These are phyloP conservation scores for Lyophyllum decastes DNA, from an alignment of 768 basidiomycete species.

Conservation along the genomic window DNA sequence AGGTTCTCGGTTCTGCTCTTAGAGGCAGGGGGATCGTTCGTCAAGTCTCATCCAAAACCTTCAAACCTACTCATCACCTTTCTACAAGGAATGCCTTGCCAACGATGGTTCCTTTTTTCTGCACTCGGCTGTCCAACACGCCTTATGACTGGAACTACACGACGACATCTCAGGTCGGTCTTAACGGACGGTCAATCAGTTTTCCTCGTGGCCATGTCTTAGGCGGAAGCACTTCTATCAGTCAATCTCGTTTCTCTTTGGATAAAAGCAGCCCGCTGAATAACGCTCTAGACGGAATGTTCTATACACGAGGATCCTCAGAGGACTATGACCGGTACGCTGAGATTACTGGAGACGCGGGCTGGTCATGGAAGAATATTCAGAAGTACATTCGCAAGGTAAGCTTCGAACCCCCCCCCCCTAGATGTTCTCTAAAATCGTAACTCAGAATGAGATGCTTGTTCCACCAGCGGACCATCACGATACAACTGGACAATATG, in stretches of 20 bases:
- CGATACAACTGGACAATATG: conserved; percentile 30
- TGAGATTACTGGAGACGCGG: conserved; percentile 25
- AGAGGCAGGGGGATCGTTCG: conserved; percentile 14
- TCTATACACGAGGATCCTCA: conserved; percentile 31
- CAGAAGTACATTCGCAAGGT: conserved; percentile 29
- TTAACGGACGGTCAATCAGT: conserved; percentile 21
- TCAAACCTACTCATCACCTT: background rate
- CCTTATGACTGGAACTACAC: conserved; percentile 31
- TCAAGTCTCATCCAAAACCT: background rate
- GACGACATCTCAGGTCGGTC: conserved; percentile 26
- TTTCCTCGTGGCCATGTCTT: conserved; percentile 29
- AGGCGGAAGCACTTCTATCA: conserved; percentile 31
- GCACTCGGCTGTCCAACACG: conserved; percentile 18
- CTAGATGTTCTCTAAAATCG: background rate
- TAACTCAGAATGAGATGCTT: conserved; percentile 32
- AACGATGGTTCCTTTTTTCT: conserved; percentile 15
- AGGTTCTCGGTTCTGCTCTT: conserved; percentile 5
- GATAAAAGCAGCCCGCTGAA: background rate
- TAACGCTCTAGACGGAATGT: conserved; percentile 25
- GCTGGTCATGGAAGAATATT: conserved; percentile 33
- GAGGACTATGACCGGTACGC: conserved; percentile 34
- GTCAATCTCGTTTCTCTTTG: conserved; percentile 13
- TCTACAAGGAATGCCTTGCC: conserved; percentile 3
- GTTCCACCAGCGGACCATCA: conserved; percentile 33
- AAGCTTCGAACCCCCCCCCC: background rate